Evolutionary conservation across 2,329 filamentous ascomycete genomes (phyloP), one percentile per base, ranked within the genome.

Genomic region (Xylariales sp.): DNA sequence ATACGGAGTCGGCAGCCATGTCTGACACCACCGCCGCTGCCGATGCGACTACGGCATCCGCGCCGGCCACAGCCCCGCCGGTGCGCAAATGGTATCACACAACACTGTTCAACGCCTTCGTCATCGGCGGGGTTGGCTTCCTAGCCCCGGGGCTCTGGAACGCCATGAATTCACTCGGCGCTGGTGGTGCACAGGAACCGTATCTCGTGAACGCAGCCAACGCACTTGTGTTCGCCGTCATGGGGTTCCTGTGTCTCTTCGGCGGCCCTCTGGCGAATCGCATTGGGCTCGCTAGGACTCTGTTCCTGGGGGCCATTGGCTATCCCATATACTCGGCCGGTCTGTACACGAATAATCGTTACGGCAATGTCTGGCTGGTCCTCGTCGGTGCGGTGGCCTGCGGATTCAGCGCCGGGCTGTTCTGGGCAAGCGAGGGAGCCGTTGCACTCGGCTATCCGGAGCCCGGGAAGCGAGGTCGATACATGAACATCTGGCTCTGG

Each of bases 341-440:
- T 0, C 46, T 66, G n/a, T 64, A 66, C 42, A 48, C 54, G 10
- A 65, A 65, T 43, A 65, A 73, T 51, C 60, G 67, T 4, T 73
- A 62, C 47, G 73, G 72, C 5, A 74, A 71, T 36, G 67, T 62
- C 11, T 88, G 84, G 84, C 70, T 88, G 5, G 73, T 83, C 1
- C 69, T 87, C 0, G 60, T 88, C 3, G 85, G 83, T 1, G 82
- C 81, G 1, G 81, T 81, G 0, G 66, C 83, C 0, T 88, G 84
- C 49, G 84, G 84, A 7, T 70, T 86, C 21, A 82, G 78, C 0
- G 84, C 84, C 0, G 84, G 84, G 0, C 66, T 88, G 0, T 88
- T 88, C 59, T 89, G 85, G 85, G 82, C 80, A 68, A 80, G 82
- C 0, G 85, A 89, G 61, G 82, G 80, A 1, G 83, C 84, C 0